Base-by-base conservation (phyloP, 257 asterid species). In the Hygrophila difformis region DNA sequence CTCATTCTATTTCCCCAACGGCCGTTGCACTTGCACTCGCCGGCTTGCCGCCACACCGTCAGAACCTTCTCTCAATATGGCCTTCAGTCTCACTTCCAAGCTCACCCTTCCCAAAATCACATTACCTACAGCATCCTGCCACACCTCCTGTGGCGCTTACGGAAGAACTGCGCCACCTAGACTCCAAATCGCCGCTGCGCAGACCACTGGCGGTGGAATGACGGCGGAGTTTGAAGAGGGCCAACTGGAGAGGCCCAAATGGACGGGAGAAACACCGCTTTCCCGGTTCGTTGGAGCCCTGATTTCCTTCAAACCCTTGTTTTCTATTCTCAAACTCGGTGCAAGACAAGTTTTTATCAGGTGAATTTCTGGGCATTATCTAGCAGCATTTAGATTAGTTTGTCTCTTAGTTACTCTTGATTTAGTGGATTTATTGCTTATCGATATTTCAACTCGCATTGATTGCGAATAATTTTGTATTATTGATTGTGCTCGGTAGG, bases 331-430 rank as follows among this genome's bases (percentile, higher is more conserved):
- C 63, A 88, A 84, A 64, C 64, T 74, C 36, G 97, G 95, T 8
- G 95, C 97, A 12, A 70, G 97, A 74, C 94, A 84, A 73, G 95
- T 84, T 48, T 0, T 88, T 28, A 82, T 87, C 44, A 87, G 87
- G 94, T 85, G 14, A 49, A 37, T 24, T 39, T 12, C 0, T 18
- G n/a, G 35, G 43, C 40, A 23, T 42, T 7, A 2, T 14, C 39
- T 3, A 40, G 24, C 8, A 1, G n/a, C n/a, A 16, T 39, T 11
- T 5, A 39, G 13, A 1, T 15, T 37, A 7, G 5, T 10, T 35
- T 7, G 22, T 46, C 15, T 45, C 1, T 34, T 44, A 24, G 29
- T 24, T 2, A 24, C 29, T 24, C 29, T 3, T 24, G 29, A 2
- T 24, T 24, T 24, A 2, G 29, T 24, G 6, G 37, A 10, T 33